Evolutionary conservation across 2,329 filamentous ascomycete species (phyloP).

Genomic region (Aciculosporium take): DNA sequence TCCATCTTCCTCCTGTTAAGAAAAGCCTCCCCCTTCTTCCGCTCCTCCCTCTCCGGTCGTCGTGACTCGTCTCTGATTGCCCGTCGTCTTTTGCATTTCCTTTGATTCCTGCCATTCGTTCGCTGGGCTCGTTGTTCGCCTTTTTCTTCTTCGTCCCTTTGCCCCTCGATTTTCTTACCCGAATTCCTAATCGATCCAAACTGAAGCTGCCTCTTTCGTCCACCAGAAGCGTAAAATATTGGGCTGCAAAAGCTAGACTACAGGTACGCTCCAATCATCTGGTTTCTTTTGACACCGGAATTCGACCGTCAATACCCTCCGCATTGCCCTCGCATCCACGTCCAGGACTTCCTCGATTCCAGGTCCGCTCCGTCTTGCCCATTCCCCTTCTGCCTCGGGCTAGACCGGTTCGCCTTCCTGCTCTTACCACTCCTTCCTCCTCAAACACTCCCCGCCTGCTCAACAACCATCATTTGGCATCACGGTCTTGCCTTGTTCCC

Average conservation of each 20-base stretch:
- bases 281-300: not conserved
- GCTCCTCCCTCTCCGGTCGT: constrained; percentile 13
- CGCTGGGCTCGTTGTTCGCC: constrained; percentile 18
- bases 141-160: constrained; percentile 6
- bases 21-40: constrained; percentile 11
- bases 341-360: not conserved
- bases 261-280: constrained; percentile 1
- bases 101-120: constrained; percentile 27
- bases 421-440: constrained; percentile 3
- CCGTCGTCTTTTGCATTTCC: constrained; percentile 14
- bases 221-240: not conserved
- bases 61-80: constrained; percentile 12
- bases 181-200: not conserved
- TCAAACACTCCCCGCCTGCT: not conserved
- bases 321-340: constrained; percentile 1
- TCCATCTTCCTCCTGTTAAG: constrained; percentile 1
- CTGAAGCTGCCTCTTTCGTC: not conserved
- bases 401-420: too few relatives aligned
- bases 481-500: not conserved
- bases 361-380: not conserved
- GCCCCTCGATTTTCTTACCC: constrained; percentile 3
- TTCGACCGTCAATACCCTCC: not conserved
- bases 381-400: not conserved
- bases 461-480: not conserved
- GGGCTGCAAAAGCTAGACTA: not conserved